Evolutionary conservation across 1,284 basidiomycete genomes (phyloP).

Genomic region (Sutorius eximius): DNA sequence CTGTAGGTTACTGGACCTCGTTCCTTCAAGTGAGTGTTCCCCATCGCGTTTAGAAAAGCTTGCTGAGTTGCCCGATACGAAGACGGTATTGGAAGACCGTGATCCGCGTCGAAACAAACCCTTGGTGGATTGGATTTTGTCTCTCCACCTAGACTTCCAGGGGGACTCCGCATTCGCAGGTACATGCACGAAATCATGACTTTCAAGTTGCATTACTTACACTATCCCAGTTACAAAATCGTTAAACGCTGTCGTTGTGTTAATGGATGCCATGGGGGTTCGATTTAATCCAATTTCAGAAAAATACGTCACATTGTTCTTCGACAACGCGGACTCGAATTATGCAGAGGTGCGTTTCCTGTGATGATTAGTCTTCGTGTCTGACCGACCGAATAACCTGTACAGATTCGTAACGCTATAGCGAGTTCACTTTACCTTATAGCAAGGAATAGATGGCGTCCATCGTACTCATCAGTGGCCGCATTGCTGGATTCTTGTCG

Average conservation of each 20-base stretch:
- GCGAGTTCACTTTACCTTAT: conserved; percentile 68
- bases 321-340: conserved; percentile 75
- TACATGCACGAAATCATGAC: conserved; percentile 37
- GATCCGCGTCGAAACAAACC: conserved; percentile 85
- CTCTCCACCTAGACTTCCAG: conserved; percentile 78
- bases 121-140: conserved; percentile 79
- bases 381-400: conserved; percentile 6
- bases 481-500: conserved; percentile 67
- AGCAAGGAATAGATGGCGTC: conserved; percentile 69
- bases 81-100: conserved; percentile 52
- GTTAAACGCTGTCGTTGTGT: conserved; percentile 55
- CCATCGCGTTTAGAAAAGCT: background rate
- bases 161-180: conserved; percentile 76
- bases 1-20: conserved; percentile 71
- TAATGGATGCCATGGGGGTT: conserved; percentile 59
- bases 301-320: conserved; percentile 69
- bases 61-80: conserved; percentile 11
- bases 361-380: background rate
- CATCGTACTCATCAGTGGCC: conserved; percentile 67
- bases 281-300: conserved; percentile 68
- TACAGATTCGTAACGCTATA: conserved; percentile 69
- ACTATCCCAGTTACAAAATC: conserved; percentile 63
- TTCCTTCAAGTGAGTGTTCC: conserved; percentile 51
- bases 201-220: conserved; percentile 9
- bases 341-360: conserved; percentile 72